Evolutionary conservation across 2,329 filamentous ascomycete species (phyloP).

Genomic region (Sporothrix protearum): DNA sequence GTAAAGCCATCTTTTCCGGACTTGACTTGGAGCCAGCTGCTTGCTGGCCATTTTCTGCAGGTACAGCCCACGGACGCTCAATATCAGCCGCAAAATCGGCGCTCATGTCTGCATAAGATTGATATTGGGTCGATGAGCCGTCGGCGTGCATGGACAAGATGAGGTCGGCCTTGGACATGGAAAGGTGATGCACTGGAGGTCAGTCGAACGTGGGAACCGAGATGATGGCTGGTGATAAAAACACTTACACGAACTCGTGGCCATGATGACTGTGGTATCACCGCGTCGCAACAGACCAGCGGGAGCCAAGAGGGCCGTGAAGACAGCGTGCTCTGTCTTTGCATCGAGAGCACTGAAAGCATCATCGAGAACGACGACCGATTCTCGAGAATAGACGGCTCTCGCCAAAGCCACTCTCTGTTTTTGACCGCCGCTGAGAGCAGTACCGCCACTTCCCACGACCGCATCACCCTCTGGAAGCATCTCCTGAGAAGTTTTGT

Average conservation of each 20-base stretch:
- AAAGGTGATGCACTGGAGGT: background rate
- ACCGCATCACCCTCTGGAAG: background rate
- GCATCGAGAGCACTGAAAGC: constrained; percentile 38
- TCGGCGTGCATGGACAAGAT: constrained; percentile 1
- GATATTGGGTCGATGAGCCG: background rate
- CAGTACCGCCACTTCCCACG: background rate
- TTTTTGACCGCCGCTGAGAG: background rate
- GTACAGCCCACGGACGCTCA: background rate
- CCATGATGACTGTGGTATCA: constrained; percentile 36
- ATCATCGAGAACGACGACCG: constrained; percentile 37
- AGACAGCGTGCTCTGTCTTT: constrained; percentile 34
- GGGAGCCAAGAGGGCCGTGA: constrained; percentile 33
- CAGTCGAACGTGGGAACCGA: background rate
- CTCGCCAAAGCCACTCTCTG: constrained; percentile 34
- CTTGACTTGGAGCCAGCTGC: background rate
- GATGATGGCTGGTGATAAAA: background rate
- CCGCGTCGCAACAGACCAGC: constrained; percentile 33
- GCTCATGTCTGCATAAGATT: background rate
- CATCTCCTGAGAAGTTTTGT: background rate
- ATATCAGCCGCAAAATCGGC: background rate
- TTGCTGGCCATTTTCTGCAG: background rate
- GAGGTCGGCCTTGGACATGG: background rate
- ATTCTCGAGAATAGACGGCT: constrained; percentile 34
- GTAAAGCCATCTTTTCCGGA: background rate
- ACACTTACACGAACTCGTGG: constrained; percentile 28